Conservation (phyloP, 1,284 basidiomycete genomes). For the Leccinum angustisporum region DNA sequence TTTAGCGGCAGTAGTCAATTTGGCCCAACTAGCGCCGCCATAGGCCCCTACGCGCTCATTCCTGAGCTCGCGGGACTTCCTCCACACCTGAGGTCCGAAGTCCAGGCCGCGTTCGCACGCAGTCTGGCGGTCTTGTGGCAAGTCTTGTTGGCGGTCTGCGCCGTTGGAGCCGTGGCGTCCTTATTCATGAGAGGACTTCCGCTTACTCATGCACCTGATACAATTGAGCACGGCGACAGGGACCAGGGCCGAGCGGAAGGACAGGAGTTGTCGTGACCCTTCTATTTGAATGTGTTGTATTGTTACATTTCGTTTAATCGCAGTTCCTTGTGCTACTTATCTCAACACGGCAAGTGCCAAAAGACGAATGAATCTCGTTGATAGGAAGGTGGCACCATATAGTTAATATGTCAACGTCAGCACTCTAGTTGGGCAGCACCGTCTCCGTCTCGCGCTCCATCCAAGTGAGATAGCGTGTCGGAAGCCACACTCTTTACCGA, state of each 20-base stretch:
- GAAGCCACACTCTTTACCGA: conserved; percentile 59
- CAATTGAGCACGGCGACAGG: background rate
- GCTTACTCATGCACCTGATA: conserved; percentile 11
- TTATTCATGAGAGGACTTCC: conserved; percentile 17
- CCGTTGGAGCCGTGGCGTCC: conserved; percentile 12
- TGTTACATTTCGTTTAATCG: background rate
- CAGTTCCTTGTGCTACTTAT: background rate
- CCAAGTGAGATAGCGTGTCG: conserved; percentile 58
- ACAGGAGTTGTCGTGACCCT: background rate
- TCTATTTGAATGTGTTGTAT: background rate
- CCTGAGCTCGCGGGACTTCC: conserved; percentile 13
- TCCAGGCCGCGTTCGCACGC: conserved; percentile 15
- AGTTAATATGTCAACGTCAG: background rate
- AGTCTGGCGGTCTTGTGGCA: conserved; percentile 16
- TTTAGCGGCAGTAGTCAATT: conserved; percentile 7
- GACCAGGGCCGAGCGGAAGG: background rate
- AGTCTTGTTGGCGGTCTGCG: conserved; percentile 12
- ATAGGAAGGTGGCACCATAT: background rate
- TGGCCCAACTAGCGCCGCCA: background rate
- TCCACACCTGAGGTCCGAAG: background rate
- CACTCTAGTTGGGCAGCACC: background rate
- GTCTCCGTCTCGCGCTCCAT: conserved; percentile 5
- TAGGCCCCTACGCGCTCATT: conserved; percentile 18
- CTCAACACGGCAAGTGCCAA: background rate
- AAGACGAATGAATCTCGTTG: background rate